These are phyloP conservation scores for Aspergillus tamarii DNA, from an alignment of 2,329 filamentous ascomycete species.

Conservation along the genomic window DNA sequence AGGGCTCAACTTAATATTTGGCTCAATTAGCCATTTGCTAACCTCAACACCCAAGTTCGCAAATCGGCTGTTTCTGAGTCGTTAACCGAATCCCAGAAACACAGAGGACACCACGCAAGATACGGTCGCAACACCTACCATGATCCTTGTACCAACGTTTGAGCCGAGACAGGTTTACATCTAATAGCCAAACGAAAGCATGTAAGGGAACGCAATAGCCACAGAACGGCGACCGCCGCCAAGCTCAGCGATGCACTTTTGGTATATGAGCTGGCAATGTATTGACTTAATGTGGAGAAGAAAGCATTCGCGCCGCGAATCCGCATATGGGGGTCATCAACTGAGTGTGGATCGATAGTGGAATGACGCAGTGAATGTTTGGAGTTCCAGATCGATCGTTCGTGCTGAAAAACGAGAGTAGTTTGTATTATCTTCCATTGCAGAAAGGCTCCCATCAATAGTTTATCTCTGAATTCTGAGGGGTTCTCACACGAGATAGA, in stretches of 20 bases:
- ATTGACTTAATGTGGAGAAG: constrained; percentile 11
- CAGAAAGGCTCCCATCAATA: neutral
- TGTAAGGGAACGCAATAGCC: too few relatives aligned
- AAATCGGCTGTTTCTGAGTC: neutral
- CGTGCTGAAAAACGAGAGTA: neutral
- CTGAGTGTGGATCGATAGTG: neutral
- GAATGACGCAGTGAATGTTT: constrained; percentile 1
- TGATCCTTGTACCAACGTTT: neutral
- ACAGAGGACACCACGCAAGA: neutral
- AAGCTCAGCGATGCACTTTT: neutral
- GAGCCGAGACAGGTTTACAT: fast-evolving
- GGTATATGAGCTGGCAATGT: neutral
- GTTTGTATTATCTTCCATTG: too few relatives aligned
- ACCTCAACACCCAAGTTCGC: neutral
- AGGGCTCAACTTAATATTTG: too few relatives aligned
- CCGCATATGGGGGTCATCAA: constrained; percentile 13
- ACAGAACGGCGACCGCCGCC: too few relatives aligned
- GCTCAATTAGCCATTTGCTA: neutral
- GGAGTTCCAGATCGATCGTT: neutral
- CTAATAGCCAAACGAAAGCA: neutral
- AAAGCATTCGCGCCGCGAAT: constrained; percentile 18
- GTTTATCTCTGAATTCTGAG: neutral
- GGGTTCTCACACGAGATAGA: neutral
- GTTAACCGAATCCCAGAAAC: neutral
- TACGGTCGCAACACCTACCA: neutral